These are phyloP conservation scores for Rutstroemia sp. DNA, from an alignment of 2,329 filamentous ascomycete genomes.

Conservation along the genomic window DNA sequence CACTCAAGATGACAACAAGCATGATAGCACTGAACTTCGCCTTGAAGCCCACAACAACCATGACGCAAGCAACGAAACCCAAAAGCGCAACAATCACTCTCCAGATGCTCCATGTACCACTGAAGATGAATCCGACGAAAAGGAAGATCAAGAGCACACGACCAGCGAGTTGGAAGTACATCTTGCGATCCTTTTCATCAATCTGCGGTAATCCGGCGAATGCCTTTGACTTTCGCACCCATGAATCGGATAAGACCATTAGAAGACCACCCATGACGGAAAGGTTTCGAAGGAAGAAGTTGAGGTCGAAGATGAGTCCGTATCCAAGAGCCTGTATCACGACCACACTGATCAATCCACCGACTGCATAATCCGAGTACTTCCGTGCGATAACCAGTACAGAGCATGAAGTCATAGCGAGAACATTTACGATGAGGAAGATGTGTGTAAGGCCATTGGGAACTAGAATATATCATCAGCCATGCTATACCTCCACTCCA, in stretches of 20 bases:
- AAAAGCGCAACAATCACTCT: conserved; percentile 77
- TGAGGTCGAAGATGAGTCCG: conserved; percentile 95
- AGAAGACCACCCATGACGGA: conserved; percentile 94
- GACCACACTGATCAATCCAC: conserved; percentile 83
- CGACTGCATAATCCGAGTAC: conserved; percentile 88
- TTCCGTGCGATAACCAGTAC: conserved; percentile 83
- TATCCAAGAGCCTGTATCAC: conserved; percentile 92
- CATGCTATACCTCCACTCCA: not conserved
- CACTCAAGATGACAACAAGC: conserved; percentile 85
- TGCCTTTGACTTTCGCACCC: conserved; percentile 95
- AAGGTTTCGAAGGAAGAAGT: conserved; percentile 99
- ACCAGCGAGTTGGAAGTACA: conserved; percentile 99
- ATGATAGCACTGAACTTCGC: conserved; percentile 97
- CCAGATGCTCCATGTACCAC: conserved; percentile 86
- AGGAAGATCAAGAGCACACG: conserved; percentile 95
- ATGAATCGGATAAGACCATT: conserved; percentile 97
- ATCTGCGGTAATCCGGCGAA: conserved; percentile 89
- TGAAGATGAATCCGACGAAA: conserved; percentile 94
- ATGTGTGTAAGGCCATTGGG: conserved; percentile 81
- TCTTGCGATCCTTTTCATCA: conserved; percentile 99
- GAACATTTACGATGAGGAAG: conserved; percentile 84
- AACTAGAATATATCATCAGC: conserved; percentile 46
- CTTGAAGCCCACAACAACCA: conserved; percentile 99
- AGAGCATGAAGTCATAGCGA: conserved; percentile 80
- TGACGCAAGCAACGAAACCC: conserved; percentile 86